Evolutionary conservation across 345 rosid species (phyloP).

Genomic region (Brassica napus): Da-Ae NC_063442.1:6813501-6814000

Average conservation of each 20-base stretch:
- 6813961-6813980: neutral
- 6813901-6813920: neutral
- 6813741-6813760: conserved; percentile 39
- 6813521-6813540: neutral
- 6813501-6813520: neutral
- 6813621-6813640: neutral
- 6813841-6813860: conserved; percentile 19
- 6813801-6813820: conserved; percentile 16
- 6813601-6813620: neutral
- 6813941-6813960: neutral
- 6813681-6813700: neutral
- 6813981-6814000: neutral
- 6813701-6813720: conserved; percentile 21
- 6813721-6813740: conserved; percentile 13
- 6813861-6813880: conserved; percentile 13
- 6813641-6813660: neutral
- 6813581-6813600: neutral
- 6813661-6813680: neutral
- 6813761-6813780: conserved; percentile 1
- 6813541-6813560: neutral
- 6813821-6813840: conserved; percentile 14
- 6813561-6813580: neutral
- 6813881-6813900: neutral
- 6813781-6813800: conserved; percentile 19
- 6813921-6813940: neutral